Conservation (phyloP, 2,329 filamentous ascomycete species). For the Fusarium nanum region DNA sequence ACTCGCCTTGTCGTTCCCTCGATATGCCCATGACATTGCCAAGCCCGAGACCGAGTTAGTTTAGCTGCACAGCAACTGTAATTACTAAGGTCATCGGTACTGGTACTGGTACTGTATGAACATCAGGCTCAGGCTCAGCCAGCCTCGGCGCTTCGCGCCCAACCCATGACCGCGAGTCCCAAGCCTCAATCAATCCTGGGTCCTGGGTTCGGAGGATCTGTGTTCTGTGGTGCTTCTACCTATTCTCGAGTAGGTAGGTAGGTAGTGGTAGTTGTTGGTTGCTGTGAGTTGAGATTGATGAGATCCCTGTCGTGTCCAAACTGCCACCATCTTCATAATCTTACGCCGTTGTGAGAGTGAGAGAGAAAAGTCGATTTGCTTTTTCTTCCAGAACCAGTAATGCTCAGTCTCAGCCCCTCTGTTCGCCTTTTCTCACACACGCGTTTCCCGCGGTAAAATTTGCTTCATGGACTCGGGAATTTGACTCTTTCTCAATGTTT, state of each 20-base stretch:
- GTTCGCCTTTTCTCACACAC: slow-evolving; percentile 6
- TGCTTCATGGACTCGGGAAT: not conserved
- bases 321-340: slow-evolving; percentile 16
- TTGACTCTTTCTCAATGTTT: not conserved
- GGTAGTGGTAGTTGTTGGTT: slow-evolving; percentile 8
- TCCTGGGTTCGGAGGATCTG: slow-evolving; percentile 4
- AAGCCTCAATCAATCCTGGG: not conserved
- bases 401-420: slow-evolving; percentile 8
- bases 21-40: not conserved
- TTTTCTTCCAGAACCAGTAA: slow-evolving; percentile 11
- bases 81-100: not conserved
- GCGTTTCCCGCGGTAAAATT: slow-evolving; percentile 1
- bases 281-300: slow-evolving; percentile 4
- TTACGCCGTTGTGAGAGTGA: not conserved
- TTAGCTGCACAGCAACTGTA: not conserved
- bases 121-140: slow-evolving; percentile 3
- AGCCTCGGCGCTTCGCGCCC: slow-evolving; percentile 24
- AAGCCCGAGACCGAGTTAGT: not conserved
- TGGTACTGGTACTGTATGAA: not conserved
- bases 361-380: slow-evolving; percentile 16
- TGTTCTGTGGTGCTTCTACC: slow-evolving; percentile 5
- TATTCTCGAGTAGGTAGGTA: slow-evolving; percentile 2
- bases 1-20: not conserved
- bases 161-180: slow-evolving; percentile 17
- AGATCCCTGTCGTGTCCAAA: slow-evolving; percentile 17